These are phyloP conservation scores for Lyophyllum shimeji DNA, from an alignment of 768 basidiomycete genomes.

Conservation along the genomic window DNA sequence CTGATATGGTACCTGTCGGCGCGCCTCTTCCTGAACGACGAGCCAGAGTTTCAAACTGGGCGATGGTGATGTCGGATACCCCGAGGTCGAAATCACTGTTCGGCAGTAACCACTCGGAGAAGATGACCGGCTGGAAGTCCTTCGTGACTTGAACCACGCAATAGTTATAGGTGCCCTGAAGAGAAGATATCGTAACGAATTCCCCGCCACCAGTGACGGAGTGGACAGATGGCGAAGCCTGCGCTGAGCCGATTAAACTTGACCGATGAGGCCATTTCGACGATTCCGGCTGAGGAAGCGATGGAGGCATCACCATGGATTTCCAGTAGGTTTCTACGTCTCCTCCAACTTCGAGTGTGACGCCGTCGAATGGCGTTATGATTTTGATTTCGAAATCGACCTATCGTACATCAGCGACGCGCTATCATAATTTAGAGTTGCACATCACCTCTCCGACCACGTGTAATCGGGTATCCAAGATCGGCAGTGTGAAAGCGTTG, in stretches of 20 bases:
- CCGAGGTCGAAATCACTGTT: conserved; percentile 70
- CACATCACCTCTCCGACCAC: conserved; percentile 84
- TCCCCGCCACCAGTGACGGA: conserved; percentile 48
- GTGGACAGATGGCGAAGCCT: conserved; percentile 72
- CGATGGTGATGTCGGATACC: conserved; percentile 81
- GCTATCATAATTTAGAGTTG: conserved; percentile 1
- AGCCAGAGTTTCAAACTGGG: conserved; percentile 76
- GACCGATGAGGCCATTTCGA: conserved; percentile 41
- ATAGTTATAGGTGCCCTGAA: conserved; percentile 87
- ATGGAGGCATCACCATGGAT: conserved; percentile 58
- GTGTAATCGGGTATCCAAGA: conserved; percentile 90
- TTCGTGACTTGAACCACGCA: conserved; percentile 88
- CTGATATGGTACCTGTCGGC: conserved; percentile 21
- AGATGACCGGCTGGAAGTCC: conserved; percentile 89
- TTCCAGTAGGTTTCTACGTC: conserved; percentile 99
- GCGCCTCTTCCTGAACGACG: conserved; percentile 45
- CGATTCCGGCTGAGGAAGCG: conserved; percentile 36
- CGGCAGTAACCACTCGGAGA: conserved; percentile 73
- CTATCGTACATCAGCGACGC: conserved; percentile 35
- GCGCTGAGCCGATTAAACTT: conserved; percentile 51
- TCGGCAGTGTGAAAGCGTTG: conserved; percentile 64
- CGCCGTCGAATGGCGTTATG: conserved; percentile 87
- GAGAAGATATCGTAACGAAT: conserved; percentile 82
- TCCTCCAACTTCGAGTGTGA: conserved; percentile 92
- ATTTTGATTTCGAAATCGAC: conserved; percentile 87